Percentiles rank a stretch among this genome's conserved stretches.
phyloP scores from a whole-genome alignment of 2,329 filamentous ascomycete species.

The Berkeleyomyces basicola region DNA sequence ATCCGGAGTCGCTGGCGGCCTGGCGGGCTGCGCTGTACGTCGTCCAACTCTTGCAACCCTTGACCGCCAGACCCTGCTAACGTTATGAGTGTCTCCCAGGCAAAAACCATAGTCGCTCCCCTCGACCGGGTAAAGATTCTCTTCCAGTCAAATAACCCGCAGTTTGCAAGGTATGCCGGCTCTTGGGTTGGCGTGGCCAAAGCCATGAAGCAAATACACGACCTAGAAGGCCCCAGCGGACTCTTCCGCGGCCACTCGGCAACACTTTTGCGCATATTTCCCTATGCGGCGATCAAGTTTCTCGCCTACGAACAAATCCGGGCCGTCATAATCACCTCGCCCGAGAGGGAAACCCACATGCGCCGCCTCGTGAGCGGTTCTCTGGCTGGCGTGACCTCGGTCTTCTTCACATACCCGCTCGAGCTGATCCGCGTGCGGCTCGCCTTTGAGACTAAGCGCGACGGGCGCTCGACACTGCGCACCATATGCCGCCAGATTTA shows the following conservation, averaged over 20 bases:
- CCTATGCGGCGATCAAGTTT: slow-evolving; percentile 96
- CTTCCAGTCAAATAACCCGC: slow-evolving; percentile 87
- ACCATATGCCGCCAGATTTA: slow-evolving; percentile 79
- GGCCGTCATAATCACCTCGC: slow-evolving; percentile 52
- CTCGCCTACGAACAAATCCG: slow-evolving; percentile 95
- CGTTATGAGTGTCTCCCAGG: slow-evolving; percentile 33
- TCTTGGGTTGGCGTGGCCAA: slow-evolving; percentile 72
- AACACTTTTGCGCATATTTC: slow-evolving; percentile 85
- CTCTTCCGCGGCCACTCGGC: slow-evolving; percentile 90
- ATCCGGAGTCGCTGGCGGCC: slow-evolving; percentile 70
- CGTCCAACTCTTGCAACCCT: neutral
- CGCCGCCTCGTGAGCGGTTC: slow-evolving; percentile 60
- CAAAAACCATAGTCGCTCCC: slow-evolving; percentile 87
- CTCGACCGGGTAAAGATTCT: slow-evolving; percentile 97
- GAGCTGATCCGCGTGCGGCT: slow-evolving; percentile 85
- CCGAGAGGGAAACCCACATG: slow-evolving; percentile 60
- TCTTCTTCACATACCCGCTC: slow-evolving; percentile 91
- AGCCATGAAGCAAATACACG: slow-evolving; percentile 73
- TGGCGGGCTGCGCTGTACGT: slow-evolving; percentile 81
- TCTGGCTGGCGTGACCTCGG: slow-evolving; percentile 69
- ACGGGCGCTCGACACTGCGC: slow-evolving; percentile 51
- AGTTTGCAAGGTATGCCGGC: slow-evolving; percentile 83
- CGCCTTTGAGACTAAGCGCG: slow-evolving; percentile 78
- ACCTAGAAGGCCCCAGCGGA: slow-evolving; percentile 53
- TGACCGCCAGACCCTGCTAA: slow-evolving; percentile 13